Conservation (phyloP, 1,139 yeast species). For the Lodderomyces metapsilosis region DNA sequence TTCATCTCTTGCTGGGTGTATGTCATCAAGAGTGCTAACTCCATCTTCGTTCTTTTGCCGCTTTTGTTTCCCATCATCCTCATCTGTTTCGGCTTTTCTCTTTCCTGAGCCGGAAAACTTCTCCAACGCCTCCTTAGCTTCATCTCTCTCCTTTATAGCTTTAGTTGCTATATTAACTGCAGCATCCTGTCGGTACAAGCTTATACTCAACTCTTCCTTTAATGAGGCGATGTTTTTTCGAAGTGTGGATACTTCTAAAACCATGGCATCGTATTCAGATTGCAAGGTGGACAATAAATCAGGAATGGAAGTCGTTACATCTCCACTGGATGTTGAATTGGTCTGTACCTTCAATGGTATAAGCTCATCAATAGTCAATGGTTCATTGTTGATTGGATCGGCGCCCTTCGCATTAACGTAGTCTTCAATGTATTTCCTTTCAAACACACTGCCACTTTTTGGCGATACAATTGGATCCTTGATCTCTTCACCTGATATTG, state of each 20-base stretch:
- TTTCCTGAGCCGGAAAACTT: slow-evolving; percentile 34
- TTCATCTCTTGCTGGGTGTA: slow-evolving; percentile 34
- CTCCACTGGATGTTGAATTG: neutral
- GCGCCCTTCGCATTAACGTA: slow-evolving; percentile 64
- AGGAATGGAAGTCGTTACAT: slow-evolving; percentile 66
- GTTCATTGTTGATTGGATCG: slow-evolving; percentile 76
- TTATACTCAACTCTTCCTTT: slow-evolving; percentile 70
- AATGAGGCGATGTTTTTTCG: slow-evolving; percentile 69
- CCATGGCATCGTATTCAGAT: slow-evolving; percentile 87
- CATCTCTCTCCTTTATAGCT: slow-evolving; percentile 72
- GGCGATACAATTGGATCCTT: slow-evolving; percentile 73
- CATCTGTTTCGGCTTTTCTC: neutral
- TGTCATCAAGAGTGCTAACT: slow-evolving; percentile 16
- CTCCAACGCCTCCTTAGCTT: slow-evolving; percentile 58
- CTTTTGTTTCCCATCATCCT: slow-evolving; percentile 7
- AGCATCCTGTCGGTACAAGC: slow-evolving; percentile 85
- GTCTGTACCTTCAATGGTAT: slow-evolving; percentile 36
- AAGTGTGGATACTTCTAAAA: slow-evolving; percentile 74
- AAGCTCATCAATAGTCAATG: slow-evolving; percentile 58
- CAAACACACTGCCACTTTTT: slow-evolving; percentile 71
- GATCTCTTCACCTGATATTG: slow-evolving; percentile 67
- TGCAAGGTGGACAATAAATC: slow-evolving; percentile 71
- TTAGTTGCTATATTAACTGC: slow-evolving; percentile 83
- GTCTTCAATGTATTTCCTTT: slow-evolving; percentile 55
- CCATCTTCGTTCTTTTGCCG: neutral